Conservation (phyloP, 192 early-diverging fungal species). For the Backusella luteola region DNA sequence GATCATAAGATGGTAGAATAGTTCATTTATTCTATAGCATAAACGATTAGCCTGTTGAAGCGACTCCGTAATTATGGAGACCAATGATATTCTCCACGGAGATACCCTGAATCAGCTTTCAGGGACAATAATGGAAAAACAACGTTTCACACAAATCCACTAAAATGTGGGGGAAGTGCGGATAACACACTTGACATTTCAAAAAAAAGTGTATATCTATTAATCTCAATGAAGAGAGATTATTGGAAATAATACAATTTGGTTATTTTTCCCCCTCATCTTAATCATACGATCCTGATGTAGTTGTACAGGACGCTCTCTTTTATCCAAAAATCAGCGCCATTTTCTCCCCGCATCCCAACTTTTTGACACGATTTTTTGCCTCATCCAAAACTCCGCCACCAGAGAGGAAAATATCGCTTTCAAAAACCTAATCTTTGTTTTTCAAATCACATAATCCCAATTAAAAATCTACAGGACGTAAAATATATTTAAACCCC, state of each 20-base stretch:
- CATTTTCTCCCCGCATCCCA: neutral
- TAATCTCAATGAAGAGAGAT: neutral
- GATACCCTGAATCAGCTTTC: conserved; percentile 3
- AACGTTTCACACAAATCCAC: neutral
- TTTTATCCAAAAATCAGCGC: neutral
- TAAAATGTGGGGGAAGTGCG: neutral
- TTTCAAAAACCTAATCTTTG: neutral
- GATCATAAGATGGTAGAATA: neutral
- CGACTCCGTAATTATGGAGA: neutral
- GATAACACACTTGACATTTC: neutral
- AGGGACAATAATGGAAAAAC: conserved; percentile 5
- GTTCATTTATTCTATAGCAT: neutral
- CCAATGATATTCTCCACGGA: neutral
- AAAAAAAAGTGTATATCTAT: neutral
- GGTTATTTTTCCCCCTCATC: neutral
- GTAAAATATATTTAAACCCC: neutral
- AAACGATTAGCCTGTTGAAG: conserved; percentile 15
- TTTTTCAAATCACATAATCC: neutral
- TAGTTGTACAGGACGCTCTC: neutral
- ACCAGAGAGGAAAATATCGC: neutral
- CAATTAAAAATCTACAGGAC: neutral
- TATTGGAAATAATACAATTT: neutral
- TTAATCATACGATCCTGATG: neutral
- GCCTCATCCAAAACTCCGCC: neutral
- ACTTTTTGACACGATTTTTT: neutral